Evolutionary conservation across 768 basidiomycete genomes (phyloP).

Genomic region (Mrakia frigida): DNA sequence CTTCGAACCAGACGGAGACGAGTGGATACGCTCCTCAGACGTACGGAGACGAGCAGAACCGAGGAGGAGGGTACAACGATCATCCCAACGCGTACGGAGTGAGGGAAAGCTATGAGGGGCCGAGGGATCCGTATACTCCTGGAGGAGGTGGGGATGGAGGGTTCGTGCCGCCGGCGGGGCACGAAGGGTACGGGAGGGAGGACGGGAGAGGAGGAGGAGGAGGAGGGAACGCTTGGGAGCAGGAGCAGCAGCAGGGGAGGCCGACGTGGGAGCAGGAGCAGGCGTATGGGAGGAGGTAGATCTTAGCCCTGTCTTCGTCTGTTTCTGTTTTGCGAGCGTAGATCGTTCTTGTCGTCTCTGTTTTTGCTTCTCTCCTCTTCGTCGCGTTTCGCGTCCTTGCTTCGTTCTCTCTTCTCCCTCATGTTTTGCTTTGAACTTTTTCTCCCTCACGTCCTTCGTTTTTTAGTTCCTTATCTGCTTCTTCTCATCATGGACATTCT

Average conservation of each 20-base stretch:
- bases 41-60: neutral
- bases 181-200: conserved; percentile 22
- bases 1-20: neutral
- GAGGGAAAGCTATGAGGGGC: neutral
- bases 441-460: neutral
- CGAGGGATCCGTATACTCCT: neutral
- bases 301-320: no score
- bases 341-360: neutral
- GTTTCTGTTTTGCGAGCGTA: neutral
- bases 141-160: conserved; percentile 6
- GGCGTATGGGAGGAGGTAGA: neutral
- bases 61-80: conserved; percentile 1
- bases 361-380: neutral
- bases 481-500: neutral
- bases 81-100: conserved; percentile 3
- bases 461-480: neutral
- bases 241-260: neutral
- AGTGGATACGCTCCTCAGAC: neutral
- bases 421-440: neutral
- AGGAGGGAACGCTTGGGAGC: neutral
- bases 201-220: no score
- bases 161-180: conserved; percentile 16
- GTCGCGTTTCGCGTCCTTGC: neutral
- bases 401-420: no score
- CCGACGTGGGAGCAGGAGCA: neutral